Percentiles rank a stretch among this genome's conserved stretches.
phyloP scores from a whole-genome alignment of 2,329 filamentous ascomycete species.

The Exserohilum rostratum region DNA sequence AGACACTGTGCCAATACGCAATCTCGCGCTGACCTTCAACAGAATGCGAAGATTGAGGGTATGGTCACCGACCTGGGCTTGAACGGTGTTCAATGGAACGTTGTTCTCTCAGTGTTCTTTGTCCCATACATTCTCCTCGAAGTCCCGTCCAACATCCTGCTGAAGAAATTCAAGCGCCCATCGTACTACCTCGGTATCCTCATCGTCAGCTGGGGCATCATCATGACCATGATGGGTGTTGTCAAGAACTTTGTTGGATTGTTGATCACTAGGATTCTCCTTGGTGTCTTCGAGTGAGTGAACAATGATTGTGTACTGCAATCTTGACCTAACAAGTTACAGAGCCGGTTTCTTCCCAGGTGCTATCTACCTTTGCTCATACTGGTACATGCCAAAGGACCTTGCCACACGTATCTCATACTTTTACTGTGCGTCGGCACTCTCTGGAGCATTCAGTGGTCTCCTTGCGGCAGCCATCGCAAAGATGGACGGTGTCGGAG shows the following conservation, averaged over 20 bases:
- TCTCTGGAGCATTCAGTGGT: conserved; percentile 51
- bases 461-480: conserved; percentile 49
- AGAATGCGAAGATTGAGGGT: conserved; percentile 66
- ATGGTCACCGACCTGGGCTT: conserved; percentile 64
- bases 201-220: conserved; percentile 31
- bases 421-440: conserved; percentile 48
- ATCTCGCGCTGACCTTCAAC: not conserved
- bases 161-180: conserved; percentile 41
- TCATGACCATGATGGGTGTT: conserved; percentile 36
- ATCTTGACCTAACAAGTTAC: not conserved
- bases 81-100: conserved; percentile 45
- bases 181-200: conserved; percentile 40
- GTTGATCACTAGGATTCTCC: conserved; percentile 23
- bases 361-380: conserved; percentile 42
- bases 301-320: no score
- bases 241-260: conserved; percentile 30
- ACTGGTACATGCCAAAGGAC: conserved; percentile 47
- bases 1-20: not conserved
- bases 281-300: conserved; percentile 32
- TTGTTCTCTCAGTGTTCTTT: conserved; percentile 66
- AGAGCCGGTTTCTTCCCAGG: conserved; percentile 42
- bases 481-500: conserved; percentile 48
- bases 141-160: conserved; percentile 52
- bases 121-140: conserved; percentile 48
- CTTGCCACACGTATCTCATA: conserved; percentile 43